phyloP scores from a whole-genome alignment of 1,139 yeast genomes.

The Candida pseudoviswanathii region DNA sequence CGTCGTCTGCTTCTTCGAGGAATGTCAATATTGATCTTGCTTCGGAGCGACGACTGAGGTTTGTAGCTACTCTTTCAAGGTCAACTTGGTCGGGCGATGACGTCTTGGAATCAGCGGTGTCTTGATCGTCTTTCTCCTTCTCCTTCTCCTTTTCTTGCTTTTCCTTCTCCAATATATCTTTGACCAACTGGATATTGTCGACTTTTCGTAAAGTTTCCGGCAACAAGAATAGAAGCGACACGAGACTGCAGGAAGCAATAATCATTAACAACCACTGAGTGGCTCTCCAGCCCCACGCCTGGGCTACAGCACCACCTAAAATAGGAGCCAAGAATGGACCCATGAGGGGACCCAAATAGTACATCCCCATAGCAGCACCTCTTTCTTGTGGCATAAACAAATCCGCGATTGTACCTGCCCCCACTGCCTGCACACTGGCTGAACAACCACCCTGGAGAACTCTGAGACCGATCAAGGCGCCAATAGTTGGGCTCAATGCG shows the following conservation, averaged over 20 bases:
- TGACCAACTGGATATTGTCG: constrained; percentile 52
- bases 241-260: constrained; percentile 56
- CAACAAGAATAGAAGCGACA: constrained; percentile 53
- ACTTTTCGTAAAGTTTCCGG: constrained; percentile 76
- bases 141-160: constrained; percentile 16
- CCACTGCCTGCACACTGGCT: constrained; percentile 86
- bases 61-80: constrained; percentile 20
- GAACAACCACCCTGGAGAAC: constrained; percentile 78
- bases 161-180: constrained; percentile 33
- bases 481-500: constrained; percentile 64
- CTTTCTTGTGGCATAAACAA: constrained; percentile 66
- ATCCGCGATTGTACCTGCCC: constrained; percentile 88
- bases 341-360: constrained; percentile 77
- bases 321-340: constrained; percentile 85
- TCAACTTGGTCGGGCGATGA: not conserved
- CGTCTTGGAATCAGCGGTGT: constrained; percentile 1
- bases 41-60: constrained; percentile 10
- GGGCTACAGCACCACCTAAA: constrained; percentile 74
- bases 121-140: constrained; percentile 18
- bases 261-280: constrained; percentile 86
- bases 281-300: constrained; percentile 84
- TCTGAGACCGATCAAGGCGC: constrained; percentile 66
- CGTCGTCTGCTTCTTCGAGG: constrained; percentile 21
- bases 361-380: constrained; percentile 80
- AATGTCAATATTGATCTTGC: constrained; percentile 8